A percentile compares a stretch with the other conserved stretches of the same genome.
phyloP scores from a whole-genome alignment of 2,329 filamentous ascomycete species.

The Fusarium albosuccineum region DNA sequence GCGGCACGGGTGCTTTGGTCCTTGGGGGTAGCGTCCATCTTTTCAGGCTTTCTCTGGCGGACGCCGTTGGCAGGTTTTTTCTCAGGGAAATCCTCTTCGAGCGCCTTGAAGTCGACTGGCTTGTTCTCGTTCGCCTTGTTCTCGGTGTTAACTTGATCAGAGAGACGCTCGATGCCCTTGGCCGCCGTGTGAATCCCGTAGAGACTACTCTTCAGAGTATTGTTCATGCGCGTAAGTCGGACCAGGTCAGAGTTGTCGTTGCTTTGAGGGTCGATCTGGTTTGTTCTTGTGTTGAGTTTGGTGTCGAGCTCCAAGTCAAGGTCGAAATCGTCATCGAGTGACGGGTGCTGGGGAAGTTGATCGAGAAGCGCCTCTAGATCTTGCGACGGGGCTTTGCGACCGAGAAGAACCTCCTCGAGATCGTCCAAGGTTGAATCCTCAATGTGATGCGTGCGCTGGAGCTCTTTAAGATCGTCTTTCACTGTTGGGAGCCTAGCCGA shows the following conservation, averaged over 20 bases:
- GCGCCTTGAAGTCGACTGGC: background rate
- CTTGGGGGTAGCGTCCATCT: conserved; percentile 27
- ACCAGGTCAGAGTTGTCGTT: conserved; percentile 56
- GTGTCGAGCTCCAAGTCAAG: conserved; percentile 45
- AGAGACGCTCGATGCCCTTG: conserved; percentile 69
- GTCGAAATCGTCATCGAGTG: conserved; percentile 41
- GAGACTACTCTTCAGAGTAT: conserved; percentile 64
- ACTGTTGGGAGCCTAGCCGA: conserved; percentile 67
- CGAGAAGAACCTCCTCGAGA: conserved; percentile 63
- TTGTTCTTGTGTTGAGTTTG: conserved; percentile 43
- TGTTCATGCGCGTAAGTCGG: conserved; percentile 64
- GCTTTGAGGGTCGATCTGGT: conserved; percentile 37
- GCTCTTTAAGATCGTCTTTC: conserved; percentile 67
- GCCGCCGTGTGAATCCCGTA: conserved; percentile 67
- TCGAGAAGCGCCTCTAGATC: conserved; percentile 44
- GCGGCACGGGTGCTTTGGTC: conserved; percentile 28
- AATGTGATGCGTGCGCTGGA: conserved; percentile 65
- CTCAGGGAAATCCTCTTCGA: conserved; percentile 22
- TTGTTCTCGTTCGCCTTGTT: conserved; percentile 30
- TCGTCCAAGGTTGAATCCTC: conserved; percentile 73
- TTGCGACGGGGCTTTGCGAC: conserved; percentile 49
- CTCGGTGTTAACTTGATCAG: conserved; percentile 62
- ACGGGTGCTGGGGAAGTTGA: conserved; percentile 42
- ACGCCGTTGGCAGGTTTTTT: background rate
- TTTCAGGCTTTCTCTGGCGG: conserved; percentile 15